Conservation (phyloP, 192 early-diverging fungal species). For the Coemansia sp. region DNA sequence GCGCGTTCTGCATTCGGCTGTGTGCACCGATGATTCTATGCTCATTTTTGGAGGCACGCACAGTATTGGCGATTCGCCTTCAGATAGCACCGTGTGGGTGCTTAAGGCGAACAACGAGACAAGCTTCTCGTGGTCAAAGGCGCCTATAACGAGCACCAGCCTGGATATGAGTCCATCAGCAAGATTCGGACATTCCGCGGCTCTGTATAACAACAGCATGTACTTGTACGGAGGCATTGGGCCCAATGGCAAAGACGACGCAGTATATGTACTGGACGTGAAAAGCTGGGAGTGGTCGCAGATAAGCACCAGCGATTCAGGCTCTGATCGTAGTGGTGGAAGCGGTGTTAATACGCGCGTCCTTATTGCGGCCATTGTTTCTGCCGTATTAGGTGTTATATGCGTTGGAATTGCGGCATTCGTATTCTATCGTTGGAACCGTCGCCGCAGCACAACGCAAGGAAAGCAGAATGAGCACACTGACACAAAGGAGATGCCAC, state of each 20-base stretch:
- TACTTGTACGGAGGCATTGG: conserved; percentile 73
- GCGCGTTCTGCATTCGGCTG: conserved; percentile 65
- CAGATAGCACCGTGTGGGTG: conserved; percentile 57
- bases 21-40: conserved; percentile 67
- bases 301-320: conserved; percentile 20
- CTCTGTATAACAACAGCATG: conserved; percentile 60
- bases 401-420: conserved; percentile 22
- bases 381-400: conserved; percentile 18
- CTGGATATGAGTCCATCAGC: conserved; percentile 53
- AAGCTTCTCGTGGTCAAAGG: conserved; percentile 46
- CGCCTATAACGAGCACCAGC: conserved; percentile 34
- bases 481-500: background rate
- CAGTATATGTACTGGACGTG: conserved; percentile 67
- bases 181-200: conserved; percentile 66
- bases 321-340: background rate
- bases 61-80: conserved; percentile 33
- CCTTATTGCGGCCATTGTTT: conserved; percentile 17
- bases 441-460: conserved; percentile 7
- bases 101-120: conserved; percentile 26
- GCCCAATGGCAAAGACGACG: conserved; percentile 56
- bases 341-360: conserved; percentile 13
- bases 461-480: background rate
- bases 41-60: conserved; percentile 65
- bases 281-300: conserved; percentile 62
- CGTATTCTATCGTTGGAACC: conserved; percentile 26